A percentile compares a stretch with the other conserved stretches of the same genome.
These are phyloP conservation scores for Brassica carinata DNA, from an alignment of 345 rosid genomes.

Conservation along the genomic window DNA sequence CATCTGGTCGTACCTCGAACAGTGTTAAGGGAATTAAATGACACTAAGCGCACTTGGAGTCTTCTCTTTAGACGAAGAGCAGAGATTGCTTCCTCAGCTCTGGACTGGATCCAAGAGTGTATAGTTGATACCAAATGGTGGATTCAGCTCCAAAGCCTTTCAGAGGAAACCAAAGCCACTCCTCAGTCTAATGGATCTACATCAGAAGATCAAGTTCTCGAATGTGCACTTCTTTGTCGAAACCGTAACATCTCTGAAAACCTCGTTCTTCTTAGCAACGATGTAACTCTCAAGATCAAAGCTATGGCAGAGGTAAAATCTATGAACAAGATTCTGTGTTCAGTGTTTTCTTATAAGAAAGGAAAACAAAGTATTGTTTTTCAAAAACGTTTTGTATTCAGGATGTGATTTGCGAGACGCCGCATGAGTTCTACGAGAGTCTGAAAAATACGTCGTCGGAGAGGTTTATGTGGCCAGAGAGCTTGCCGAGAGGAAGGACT, in stretches of 20 bases:
- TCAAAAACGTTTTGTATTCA: constrained; percentile 30
- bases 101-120: constrained; percentile 83
- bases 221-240: constrained; percentile 56
- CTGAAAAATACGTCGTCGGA: constrained; percentile 87
- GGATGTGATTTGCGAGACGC: constrained; percentile 86
- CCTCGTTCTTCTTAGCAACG: constrained; percentile 69
- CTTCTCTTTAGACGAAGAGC: constrained; percentile 54
- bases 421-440: constrained; percentile 66
- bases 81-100: constrained; percentile 55
- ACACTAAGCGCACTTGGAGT: constrained; percentile 52
- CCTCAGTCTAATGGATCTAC: constrained; percentile 55
- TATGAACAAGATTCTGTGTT: not conserved
- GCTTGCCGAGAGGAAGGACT: constrained; percentile 80
- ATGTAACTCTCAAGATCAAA: constrained; percentile 66
- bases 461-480: constrained; percentile 86
- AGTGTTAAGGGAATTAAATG: constrained; percentile 80
- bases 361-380: not conserved
- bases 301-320: constrained; percentile 87
- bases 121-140: constrained; percentile 72
- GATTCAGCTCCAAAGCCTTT: constrained; percentile 72
- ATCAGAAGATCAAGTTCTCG: constrained; percentile 73
- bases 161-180: constrained; percentile 60
- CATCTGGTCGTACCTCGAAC: constrained; percentile 66
- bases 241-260: constrained; percentile 51
- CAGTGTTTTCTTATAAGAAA: not conserved